A percentile compares a stretch with the other conserved stretches of the same genome.
These are phyloP conservation scores for Pichia inconspicua DNA, from an alignment of 1,139 yeast species.

Conservation along the genomic window DNA sequence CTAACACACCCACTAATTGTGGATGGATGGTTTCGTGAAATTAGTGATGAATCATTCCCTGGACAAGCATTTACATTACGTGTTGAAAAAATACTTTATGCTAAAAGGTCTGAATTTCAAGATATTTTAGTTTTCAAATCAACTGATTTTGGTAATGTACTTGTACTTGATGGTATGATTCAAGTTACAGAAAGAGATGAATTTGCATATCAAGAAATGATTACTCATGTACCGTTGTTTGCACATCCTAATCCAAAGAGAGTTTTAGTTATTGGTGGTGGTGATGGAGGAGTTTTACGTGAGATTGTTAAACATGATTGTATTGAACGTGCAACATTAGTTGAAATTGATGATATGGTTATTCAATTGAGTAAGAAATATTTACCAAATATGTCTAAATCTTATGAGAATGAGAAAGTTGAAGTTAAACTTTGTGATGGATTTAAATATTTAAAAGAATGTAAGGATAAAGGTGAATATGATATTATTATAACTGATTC, in stretches of 20 bases:
- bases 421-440: constrained; percentile 85
- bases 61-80: constrained; percentile 88
- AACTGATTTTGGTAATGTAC: constrained; percentile 81
- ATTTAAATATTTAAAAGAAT: constrained; percentile 66
- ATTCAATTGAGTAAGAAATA: constrained; percentile 74
- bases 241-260: constrained; percentile 86
- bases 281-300: constrained; percentile 93
- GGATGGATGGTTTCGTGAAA: constrained; percentile 92
- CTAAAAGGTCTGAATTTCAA: constrained; percentile 77
- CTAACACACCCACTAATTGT: constrained; percentile 25
- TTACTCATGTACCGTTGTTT: constrained; percentile 80
- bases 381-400: constrained; percentile 69
- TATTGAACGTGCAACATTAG: constrained; percentile 79
- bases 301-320: constrained; percentile 81
- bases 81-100: constrained; percentile 75
- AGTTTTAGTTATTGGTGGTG: constrained; percentile 91
- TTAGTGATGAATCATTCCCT: constrained; percentile 81
- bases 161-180: constrained; percentile 83
- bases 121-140: constrained; percentile 85
- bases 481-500: constrained; percentile 94
- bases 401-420: constrained; percentile 75
- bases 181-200: constrained; percentile 95
- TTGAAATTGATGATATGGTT: constrained; percentile 90
- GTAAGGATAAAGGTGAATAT: constrained; percentile 32
- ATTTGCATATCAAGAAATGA: constrained; percentile 93